A percentile compares a stretch with the other conserved stretches of the same genome.
Conservation (phyloP, 2,329 filamentous ascomycete genomes). For the Epichloe elymi region DNA sequence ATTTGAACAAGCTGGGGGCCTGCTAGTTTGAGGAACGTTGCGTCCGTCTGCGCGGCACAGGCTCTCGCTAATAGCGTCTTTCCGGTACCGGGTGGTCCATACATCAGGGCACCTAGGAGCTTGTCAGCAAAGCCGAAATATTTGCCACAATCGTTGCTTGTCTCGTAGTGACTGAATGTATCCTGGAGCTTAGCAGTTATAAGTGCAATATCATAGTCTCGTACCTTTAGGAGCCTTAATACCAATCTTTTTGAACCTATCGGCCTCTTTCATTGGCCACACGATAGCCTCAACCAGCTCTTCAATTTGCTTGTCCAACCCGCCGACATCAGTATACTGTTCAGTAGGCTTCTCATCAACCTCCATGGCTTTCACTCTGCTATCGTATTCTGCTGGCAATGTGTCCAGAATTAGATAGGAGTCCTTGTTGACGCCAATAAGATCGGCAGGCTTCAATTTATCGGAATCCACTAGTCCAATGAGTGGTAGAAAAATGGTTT, state of each 20-base stretch:
- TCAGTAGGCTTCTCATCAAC: conserved; percentile 99
- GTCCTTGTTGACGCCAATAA: conserved; percentile 98
- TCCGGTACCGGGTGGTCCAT: conserved; percentile 81
- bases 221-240: conserved; percentile 98
- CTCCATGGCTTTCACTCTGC: conserved; percentile 98
- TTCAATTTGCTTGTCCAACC: conserved; percentile 96
- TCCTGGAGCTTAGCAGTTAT: background rate
- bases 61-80: conserved; percentile 89
- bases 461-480: conserved; percentile 95
- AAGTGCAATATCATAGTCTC: conserved; percentile 19
- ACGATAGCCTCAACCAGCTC: conserved; percentile 97
- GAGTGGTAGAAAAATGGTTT: conserved; percentile 95
- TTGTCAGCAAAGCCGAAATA: background rate
- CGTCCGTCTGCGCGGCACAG: conserved; percentile 94
- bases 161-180: background rate
- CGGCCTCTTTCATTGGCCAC: conserved; percentile 99
- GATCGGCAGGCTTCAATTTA: conserved; percentile 84
- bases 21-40: conserved; percentile 95
- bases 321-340: conserved; percentile 96
- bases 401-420: conserved; percentile 96
- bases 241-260: conserved; percentile 99
- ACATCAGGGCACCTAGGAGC: conserved; percentile 91
- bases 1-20: conserved; percentile 97
- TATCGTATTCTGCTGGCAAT: conserved; percentile 93
- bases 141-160: background rate